Evolutionary conservation across 352 stramenopile genomes (phyloP), one percentile per base, ranked within the genome.

Genomic region (Globisporangium yorkense): DNA sequence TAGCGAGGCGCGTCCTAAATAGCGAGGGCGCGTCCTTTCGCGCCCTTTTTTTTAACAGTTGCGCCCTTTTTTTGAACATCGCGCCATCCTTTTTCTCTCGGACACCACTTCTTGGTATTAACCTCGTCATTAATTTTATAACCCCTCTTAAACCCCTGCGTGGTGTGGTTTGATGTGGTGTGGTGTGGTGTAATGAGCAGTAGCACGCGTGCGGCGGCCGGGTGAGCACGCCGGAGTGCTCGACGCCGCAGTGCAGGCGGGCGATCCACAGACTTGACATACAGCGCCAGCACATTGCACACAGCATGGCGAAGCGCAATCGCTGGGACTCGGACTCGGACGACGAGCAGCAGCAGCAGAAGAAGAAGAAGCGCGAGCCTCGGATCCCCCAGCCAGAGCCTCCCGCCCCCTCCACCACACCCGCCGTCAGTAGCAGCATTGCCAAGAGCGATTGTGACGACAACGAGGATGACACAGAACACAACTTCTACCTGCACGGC

Each of bases 401-500:
- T 39, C 33, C 8, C 33, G 33, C 33, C 8, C 9, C 33, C 33
- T 13, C 33, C 33, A 13, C 33, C 33, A 12, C 33, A 5, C 7
- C 31, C 37, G 12, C 37, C 37, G 3, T 15, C 37, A 18, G 0
- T 13, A 16, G 2, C 50, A 60, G 31, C 44, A 44, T 20, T 20
- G 24, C 3, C 35, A 59, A 8, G 18, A 18, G 6, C 40, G 48
- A 20, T 49, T 58, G 6, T 45, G 3, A 16, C 8, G n/a, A 35
- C 13, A 10, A 65, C 1, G 61, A 37, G 5, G 33, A 37, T 37
- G 33, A 9, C 33, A 37, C 33, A 10, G 33, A 73, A 40, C 79
- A 89, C 66, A 89, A 89, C 53, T 89, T 89, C 59, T 88, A 90
- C 57, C 57, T 88, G 40, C 64, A 82, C 43, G 93, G 94, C 51